phyloP scores from a whole-genome alignment of 805 yeast species.

The Babjeviella inositovora region DNA sequence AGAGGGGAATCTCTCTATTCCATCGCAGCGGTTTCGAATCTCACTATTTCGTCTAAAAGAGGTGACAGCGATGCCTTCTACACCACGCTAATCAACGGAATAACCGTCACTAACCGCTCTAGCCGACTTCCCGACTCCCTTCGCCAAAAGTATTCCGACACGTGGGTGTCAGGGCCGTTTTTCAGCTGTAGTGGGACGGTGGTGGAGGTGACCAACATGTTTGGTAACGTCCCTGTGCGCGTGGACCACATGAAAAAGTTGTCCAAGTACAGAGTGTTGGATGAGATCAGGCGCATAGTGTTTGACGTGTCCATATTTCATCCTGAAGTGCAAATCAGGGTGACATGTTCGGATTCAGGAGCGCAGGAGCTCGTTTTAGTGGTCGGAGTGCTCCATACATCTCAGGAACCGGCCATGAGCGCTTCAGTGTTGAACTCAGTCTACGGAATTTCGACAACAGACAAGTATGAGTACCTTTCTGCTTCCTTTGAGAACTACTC shows the following conservation, averaged over 20 bases:
- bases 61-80: constrained; percentile 12
- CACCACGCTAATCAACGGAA: constrained; percentile 6
- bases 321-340: constrained; percentile 7
- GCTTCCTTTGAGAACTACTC: constrained; percentile 9
- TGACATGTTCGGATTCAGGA: not conserved
- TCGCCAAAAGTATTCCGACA: no score
- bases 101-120: no score
- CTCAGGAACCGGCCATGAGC: no score
- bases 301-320: constrained; percentile 11
- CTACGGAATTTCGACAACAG: constrained; percentile 10
- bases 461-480: constrained; percentile 9
- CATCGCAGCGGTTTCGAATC: constrained; percentile 26
- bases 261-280: constrained; percentile 8
- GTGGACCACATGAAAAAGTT: constrained; percentile 7
- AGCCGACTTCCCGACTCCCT: no score
- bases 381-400: not conserved
- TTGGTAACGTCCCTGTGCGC: constrained; percentile 27
- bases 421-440: constrained; percentile 8
- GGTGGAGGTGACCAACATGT: constrained; percentile 18
- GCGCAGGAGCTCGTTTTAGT: not conserved
- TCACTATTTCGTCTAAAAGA: constrained; percentile 30
- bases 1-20: constrained; percentile 58
- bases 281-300: constrained; percentile 11
- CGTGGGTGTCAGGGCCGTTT: no score
- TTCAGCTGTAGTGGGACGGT: constrained; percentile 16